Base-by-base conservation (phyloP, 768 basidiomycete genomes). In the Filobasidium wieringae region DNA sequence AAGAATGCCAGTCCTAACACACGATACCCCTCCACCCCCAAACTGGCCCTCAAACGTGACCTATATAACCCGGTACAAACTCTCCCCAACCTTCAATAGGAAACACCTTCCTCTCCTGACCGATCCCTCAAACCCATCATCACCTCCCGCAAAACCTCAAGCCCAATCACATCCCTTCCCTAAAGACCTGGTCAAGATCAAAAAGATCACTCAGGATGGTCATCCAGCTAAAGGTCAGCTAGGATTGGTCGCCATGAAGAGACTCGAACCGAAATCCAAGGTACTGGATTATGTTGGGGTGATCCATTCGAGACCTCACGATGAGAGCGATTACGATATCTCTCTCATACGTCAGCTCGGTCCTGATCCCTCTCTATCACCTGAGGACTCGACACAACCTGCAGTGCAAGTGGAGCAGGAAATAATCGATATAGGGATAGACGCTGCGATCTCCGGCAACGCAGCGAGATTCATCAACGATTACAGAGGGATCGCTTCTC, bases 401-500 rank as follows among this genome's bases (percentile, higher is more conserved):
- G 31, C 9, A 26, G n/a, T n/a, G n/a, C n/a, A n/a, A n/a, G 30
- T 11, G 7, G 51, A 41, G n/a, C 37, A 27, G 33, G 17, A 51
- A 76, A 57, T 76, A 78, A 67, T 80, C 37, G 84, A 77, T 66
- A 80, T 91, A 19, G 90, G 88, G 1, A 77, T 76, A 8, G 90
- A 95, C 69, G 88, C 89, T 19, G 77, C 77, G 29, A 63, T 41
- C 2, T 80, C 80, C 77, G 91, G 91, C 29, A 95, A 92, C 73
- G 87, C 90, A 71, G 85, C 84, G 1, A 78, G 91, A 66, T 91
- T 93, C 69, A 78, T 88, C 58, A 95, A 95, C 65, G 91, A 93
- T 76, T 96, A 85, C 73, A 80, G 91, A 55, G 87, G 88, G 2
- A 77, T 90, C n/a, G 72, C 74, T 34, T 75, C 80, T 58, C 47